Base-by-base conservation (phyloP, 1,284 basidiomycete species). In the Anthracocystis panici-leucophaei region DNA sequence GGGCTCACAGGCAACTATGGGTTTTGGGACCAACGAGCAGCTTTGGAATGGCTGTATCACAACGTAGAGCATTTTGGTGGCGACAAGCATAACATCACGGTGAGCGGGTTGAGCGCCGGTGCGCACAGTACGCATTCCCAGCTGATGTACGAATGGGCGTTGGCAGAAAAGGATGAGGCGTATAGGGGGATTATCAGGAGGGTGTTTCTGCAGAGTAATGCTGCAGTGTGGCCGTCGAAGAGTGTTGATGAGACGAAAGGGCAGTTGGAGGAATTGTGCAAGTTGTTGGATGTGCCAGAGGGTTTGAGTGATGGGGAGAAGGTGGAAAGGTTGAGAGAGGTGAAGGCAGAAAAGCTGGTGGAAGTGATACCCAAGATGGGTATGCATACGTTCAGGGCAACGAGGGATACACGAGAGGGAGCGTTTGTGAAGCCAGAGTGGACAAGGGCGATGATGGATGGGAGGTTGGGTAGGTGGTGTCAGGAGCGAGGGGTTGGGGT, bases 71-170 rank as follows among this genome's bases (percentile, higher is more conserved):
- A 77, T 51, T 83, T 85, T 44, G 78, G 81, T 18, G 85, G 83
- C 7, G 77, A 84, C 59, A 75, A 69, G 1, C 20, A 57, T 41
- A 78, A 78, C 55, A 78, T 86, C 54, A 83, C 84, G 8, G 72
- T 86, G 27, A 79, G 64, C 21, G 85, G 85, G 6, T 70, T 82
- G 2, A 79, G 77, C 0, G 85, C 85, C 1, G 85, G 85, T 5
- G 82, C 85, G 6, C 75, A 78, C 52, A 76, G 74, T 76, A 83
- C 79, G 52, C 78, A 86, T 42, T 76, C 81, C 20, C 84, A 85
- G 65, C 75, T 85, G 7, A 67, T 82, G 50, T 74, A 84, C 78
- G 80, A 83, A 53, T 81, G 82, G 44, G 71, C 62, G 11, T 55
- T 58, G 1, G 63, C 54, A 18, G 29, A 42, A 2, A 27, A 11